Conservation (phyloP, 306 rosid species). For the Prunus campanulata region DNA sequence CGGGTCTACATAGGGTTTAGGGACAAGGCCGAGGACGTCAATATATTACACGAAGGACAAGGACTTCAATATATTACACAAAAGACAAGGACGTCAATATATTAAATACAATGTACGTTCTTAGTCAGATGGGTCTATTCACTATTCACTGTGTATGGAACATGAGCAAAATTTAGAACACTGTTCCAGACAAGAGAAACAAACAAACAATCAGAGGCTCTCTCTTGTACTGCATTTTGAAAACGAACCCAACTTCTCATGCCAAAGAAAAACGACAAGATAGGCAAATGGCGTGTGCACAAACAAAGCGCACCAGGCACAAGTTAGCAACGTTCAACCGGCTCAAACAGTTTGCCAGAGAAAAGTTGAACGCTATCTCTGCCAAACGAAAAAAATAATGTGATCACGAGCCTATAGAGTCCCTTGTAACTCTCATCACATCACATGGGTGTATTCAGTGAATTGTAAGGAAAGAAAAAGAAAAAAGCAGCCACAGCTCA, state of each 20-base stretch:
- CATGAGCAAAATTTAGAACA: conserved; percentile 57
- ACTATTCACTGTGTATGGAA: conserved; percentile 40
- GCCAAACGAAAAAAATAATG: conserved; percentile 25
- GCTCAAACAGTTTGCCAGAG: no score
- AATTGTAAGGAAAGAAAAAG: not conserved
- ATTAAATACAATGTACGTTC: conserved; percentile 31
- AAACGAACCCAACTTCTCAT: conserved; percentile 30
- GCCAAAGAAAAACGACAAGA: conserved; percentile 25
- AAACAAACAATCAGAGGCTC: conserved; percentile 20
- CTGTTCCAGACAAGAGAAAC: conserved; percentile 33
- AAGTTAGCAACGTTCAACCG: not conserved
- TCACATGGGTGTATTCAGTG: conserved; percentile 38
- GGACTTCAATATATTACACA: conserved; percentile 31
- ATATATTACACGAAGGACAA: conserved; percentile 28
- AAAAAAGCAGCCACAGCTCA: conserved; percentile 32
- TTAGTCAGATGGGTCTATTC: conserved; percentile 36
- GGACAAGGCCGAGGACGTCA: conserved; percentile 24
- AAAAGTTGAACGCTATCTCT: conserved; percentile 5
- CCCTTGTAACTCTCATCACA: conserved; percentile 27
- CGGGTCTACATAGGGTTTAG: conserved; percentile 10
- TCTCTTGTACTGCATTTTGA: conserved; percentile 31
- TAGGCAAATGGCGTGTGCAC: not conserved
- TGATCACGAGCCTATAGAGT: conserved; percentile 47
- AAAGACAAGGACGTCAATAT: conserved; percentile 31
- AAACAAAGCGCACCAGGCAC: conserved; percentile 11